Percentiles rank a stretch among this genome's conserved stretches.
Evolutionary conservation across 1,139 yeast genomes (phyloP).

Genomic region (Groenewaldozyma auringiensis): DNA sequence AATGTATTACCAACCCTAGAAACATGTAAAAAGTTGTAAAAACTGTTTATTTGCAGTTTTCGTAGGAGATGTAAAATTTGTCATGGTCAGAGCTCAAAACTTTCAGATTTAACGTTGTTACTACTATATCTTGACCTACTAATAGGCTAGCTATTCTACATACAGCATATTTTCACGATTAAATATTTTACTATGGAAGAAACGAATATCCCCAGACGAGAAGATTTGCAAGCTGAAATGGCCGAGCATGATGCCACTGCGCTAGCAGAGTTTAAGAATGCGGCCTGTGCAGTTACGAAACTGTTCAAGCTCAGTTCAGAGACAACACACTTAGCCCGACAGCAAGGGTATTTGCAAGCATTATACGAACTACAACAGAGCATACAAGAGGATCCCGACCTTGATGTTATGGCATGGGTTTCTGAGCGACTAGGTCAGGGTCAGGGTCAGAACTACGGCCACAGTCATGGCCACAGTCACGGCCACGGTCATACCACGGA

Average conservation of each 20-base stretch:
- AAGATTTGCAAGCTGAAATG: slow-evolving; percentile 10
- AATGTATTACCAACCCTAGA: no score
- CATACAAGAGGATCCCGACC: slow-evolving; percentile 16
- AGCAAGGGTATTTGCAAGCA: slow-evolving; percentile 8
- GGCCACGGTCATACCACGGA: not conserved
- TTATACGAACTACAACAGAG: slow-evolving; percentile 19
- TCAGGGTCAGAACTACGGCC: not conserved
- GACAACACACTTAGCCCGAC: slow-evolving; percentile 15
- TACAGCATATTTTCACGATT: no score
- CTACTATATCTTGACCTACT: no score
- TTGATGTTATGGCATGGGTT: slow-evolving; percentile 22
- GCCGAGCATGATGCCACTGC: slow-evolving; percentile 1
- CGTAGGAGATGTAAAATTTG: no score
- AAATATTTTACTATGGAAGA: no score
- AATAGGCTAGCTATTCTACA: no score
- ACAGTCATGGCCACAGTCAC: not conserved
- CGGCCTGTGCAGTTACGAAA: slow-evolving; percentile 27
- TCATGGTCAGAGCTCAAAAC: no score
- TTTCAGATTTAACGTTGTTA: no score
- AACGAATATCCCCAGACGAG: slow-evolving; percentile 1
- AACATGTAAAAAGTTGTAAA: no score
- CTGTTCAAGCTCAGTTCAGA: slow-evolving; percentile 26
- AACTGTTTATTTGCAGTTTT: no score
- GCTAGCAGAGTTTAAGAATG: slow-evolving; percentile 22
- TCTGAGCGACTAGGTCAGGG: not conserved